Base-by-base conservation (phyloP, 805 yeast species). In the Schwanniomyces sp. region DNA sequence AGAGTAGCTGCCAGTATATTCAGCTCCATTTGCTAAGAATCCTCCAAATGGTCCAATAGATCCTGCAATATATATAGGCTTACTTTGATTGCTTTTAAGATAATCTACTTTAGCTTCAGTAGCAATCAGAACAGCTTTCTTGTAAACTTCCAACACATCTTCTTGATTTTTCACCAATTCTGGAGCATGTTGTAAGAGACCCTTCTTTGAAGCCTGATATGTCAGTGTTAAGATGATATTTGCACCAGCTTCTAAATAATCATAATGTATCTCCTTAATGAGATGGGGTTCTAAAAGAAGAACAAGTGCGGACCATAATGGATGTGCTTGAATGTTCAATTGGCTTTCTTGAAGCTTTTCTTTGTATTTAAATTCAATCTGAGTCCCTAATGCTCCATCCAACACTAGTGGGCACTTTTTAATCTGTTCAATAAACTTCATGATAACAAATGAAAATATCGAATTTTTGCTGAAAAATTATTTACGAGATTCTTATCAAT, bases 41-140 rank as follows among this genome's bases (percentile, higher is more conserved):
- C 91, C 87, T 1, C 91, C 95, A 60, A 80, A 88, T 0, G 96
- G 89, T 0, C 96, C 96, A 32, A 87, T 64, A 7, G 88, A 80
- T 0, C 88, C 95, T 1, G 80, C 80, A 5, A 84, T 72, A 40
- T 47, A 56, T 7, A 59, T 52, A 14, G 54, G 47, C 17, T 30
- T 27, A 8, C 1, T 38, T 10, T 26, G 12, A 24, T 8, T 38
- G 27, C 16, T 48, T 18, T 27, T 29, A 11, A 39, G 32, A 4
- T 21, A 17, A 26, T 14, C 43, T 9, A 14, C 16, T 21, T 36
- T 55, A 1, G 69, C 69, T 2, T 38, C 41, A 11, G 43, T 34
- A n/a, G 65, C 64, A 16, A 60, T 63, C 24, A 51, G 49, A 8
- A 66, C 54, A 9, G 72, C 52, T 32, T 42, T 46, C 12, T 47